phyloP scores from a whole-genome alignment of 257 asterid species.

The Primulina tabacum region DNA sequence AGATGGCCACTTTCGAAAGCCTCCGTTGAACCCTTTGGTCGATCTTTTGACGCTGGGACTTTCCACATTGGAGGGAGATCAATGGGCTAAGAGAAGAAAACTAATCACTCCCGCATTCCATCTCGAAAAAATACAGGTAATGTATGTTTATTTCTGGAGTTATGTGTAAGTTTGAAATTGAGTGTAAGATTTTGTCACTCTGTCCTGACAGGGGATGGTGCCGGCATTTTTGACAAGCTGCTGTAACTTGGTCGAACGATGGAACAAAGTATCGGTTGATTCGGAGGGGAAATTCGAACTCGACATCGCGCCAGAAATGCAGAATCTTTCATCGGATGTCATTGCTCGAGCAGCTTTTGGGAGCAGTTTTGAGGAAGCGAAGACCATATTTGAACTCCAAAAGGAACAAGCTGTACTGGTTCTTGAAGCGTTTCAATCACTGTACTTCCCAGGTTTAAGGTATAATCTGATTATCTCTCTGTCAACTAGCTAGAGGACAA shows the following conservation, averaged over 20 bases:
- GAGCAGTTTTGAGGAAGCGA: slow-evolving; percentile 20
- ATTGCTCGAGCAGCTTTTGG: slow-evolving; percentile 26
- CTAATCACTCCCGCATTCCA: slow-evolving; percentile 37
- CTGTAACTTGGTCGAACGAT: slow-evolving; percentile 20
- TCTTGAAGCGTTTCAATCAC: slow-evolving; percentile 16
- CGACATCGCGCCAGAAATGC: slow-evolving; percentile 23
- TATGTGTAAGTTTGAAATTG: background rate
- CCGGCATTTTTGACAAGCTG: slow-evolving; percentile 25
- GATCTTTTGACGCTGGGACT: slow-evolving; percentile 30
- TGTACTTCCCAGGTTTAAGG: slow-evolving; percentile 29
- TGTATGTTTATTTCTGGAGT: background rate
- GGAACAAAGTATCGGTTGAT: slow-evolving; percentile 5
- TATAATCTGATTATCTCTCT: background rate
- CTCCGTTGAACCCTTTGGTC: slow-evolving; percentile 24
- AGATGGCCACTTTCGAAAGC: slow-evolving; percentile 20
- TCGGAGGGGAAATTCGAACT: slow-evolving; percentile 19
- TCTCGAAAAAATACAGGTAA: slow-evolving; percentile 32
- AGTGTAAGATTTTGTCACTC: no score
- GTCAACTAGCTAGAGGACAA: no score
- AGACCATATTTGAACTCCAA: slow-evolving; percentile 22
- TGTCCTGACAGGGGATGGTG: slow-evolving; percentile 22
- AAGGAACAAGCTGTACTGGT: slow-evolving; percentile 25
- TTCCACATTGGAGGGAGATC: slow-evolving; percentile 31
- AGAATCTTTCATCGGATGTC: slow-evolving; percentile 20
- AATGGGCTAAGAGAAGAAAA: slow-evolving; percentile 32